phyloP scores from a whole-genome alignment of 2,329 filamentous ascomycete genomes.

The Claviceps pazoutovae region DNA sequence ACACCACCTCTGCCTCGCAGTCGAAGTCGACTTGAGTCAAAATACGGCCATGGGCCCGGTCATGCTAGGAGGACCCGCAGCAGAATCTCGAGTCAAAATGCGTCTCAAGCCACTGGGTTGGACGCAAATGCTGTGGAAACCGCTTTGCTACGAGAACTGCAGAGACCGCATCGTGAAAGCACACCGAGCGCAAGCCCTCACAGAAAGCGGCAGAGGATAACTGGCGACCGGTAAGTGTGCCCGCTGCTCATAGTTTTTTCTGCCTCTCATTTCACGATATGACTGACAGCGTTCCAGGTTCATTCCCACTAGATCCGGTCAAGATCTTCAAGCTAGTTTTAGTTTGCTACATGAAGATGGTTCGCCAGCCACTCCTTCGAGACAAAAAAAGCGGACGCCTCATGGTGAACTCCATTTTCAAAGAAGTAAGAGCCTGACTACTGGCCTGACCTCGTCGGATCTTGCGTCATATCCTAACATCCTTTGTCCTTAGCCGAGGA shows the following conservation, averaged over 20 bases:
- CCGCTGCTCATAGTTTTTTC: neutral
- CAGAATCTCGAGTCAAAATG: constrained; percentile 22
- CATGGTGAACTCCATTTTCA: constrained; percentile 91
- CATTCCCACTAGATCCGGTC: constrained; percentile 84
- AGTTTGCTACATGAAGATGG: constrained; percentile 84
- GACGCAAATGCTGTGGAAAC: constrained; percentile 37
- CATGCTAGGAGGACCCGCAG: constrained; percentile 21
- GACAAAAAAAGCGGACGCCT: constrained; percentile 68
- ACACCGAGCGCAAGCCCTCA: constrained; percentile 40
- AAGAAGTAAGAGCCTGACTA: constrained; percentile 48
- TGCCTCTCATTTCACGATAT: neutral
- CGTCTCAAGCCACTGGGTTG: constrained; percentile 23
- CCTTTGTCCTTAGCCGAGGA: constrained; percentile 52
- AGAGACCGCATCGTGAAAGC: constrained; percentile 35
- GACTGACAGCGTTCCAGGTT: constrained; percentile 46
- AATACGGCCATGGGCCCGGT: constrained; percentile 22
- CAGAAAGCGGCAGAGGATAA: constrained; percentile 45
- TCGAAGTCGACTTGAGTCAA: constrained; percentile 28
- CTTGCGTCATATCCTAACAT: constrained; percentile 2
- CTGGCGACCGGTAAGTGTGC: constrained; percentile 41
- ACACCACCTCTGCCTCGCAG: constrained; percentile 33
- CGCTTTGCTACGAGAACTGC: constrained; percentile 37
- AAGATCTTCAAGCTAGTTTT: constrained; percentile 87
- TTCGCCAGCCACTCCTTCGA: constrained; percentile 81
- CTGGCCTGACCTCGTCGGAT: neutral